Conservation (phyloP, 495 filamentous ascomycete genomes). For the Penicillium antarcticum region DNA sequence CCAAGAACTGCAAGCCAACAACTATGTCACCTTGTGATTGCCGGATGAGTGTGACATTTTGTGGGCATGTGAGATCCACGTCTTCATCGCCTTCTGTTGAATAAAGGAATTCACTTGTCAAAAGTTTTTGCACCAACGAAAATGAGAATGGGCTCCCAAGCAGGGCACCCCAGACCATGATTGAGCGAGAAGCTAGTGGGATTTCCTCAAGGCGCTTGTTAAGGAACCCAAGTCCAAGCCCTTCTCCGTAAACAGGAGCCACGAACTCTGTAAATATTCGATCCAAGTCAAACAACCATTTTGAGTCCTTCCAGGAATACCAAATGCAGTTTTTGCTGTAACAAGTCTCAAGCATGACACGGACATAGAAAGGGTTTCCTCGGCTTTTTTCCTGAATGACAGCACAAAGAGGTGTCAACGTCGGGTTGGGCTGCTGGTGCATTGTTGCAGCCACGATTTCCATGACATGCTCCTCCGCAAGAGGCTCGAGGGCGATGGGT, state of each 20-base stretch:
- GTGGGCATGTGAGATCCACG: slow-evolving; percentile 31
- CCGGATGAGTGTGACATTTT: slow-evolving; percentile 29
- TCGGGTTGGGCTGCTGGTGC: slow-evolving; percentile 39
- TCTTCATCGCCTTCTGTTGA: slow-evolving; percentile 36
- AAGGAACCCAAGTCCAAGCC: slow-evolving; percentile 78
- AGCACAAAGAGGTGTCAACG: slow-evolving; percentile 49
- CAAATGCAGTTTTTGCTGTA: slow-evolving; percentile 82
- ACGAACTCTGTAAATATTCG: slow-evolving; percentile 78
- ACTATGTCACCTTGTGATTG: slow-evolving; percentile 55
- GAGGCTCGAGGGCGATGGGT: slow-evolving; percentile 60
- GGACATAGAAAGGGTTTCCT: slow-evolving; percentile 84
- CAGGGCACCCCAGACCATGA: slow-evolving; percentile 82
- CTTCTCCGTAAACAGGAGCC: slow-evolving; percentile 68
- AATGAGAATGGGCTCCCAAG: slow-evolving; percentile 80
- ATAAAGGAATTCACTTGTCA: slow-evolving; percentile 64
- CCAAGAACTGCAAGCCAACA: slow-evolving; percentile 70
- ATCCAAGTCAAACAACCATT: slow-evolving; percentile 83
- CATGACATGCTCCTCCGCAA: slow-evolving; percentile 71
- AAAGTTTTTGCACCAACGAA: slow-evolving; percentile 69
- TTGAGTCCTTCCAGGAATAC: slow-evolving; percentile 76
- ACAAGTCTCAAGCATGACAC: slow-evolving; percentile 85
- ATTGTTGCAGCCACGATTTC: slow-evolving; percentile 76
- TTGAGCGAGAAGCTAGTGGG: slow-evolving; percentile 64
- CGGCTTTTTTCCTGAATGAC: slow-evolving; percentile 78
- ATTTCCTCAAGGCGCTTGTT: slow-evolving; percentile 72